Evolutionary conservation across 495 filamentous ascomycete species (phyloP).

Genomic region (Hypoxylon fuscum): DNA sequence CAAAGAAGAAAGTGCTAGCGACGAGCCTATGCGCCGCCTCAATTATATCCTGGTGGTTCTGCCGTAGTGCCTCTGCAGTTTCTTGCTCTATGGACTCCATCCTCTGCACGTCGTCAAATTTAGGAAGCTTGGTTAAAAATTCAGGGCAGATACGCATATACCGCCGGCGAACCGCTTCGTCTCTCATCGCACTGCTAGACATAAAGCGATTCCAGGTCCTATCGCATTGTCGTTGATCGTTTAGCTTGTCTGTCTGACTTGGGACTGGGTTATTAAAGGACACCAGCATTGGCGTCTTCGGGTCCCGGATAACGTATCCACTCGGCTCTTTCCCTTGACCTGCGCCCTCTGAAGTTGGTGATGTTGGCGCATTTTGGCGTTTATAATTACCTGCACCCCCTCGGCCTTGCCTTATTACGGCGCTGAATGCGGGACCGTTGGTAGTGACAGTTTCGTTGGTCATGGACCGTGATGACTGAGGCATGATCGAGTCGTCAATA

Average conservation of each 20-base stretch:
- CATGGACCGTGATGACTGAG: constrained; percentile 26
- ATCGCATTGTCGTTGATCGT: constrained; percentile 43
- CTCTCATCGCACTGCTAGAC: constrained; percentile 22
- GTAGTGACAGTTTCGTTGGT: constrained; percentile 39
- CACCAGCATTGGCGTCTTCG: constrained; percentile 37
- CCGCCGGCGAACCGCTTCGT: constrained; percentile 25
- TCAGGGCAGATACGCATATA: constrained; percentile 48
- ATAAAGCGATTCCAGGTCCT: constrained; percentile 46
- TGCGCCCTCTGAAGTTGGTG: constrained; percentile 2
- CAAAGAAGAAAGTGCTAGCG: constrained; percentile 52
- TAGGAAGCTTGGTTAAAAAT: constrained; percentile 39
- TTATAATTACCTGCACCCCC: constrained; percentile 43
- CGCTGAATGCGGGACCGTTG: constrained; percentile 8
- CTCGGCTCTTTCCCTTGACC: constrained; percentile 12
- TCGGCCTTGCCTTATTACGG: constrained; percentile 41
- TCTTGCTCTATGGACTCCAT: constrained; percentile 29
- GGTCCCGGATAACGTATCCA: constrained; percentile 41
- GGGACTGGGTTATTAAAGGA: constrained; percentile 43
- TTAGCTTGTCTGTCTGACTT: constrained; percentile 37
- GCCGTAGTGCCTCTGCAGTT: constrained; percentile 29
- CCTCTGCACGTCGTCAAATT: constrained; percentile 37
- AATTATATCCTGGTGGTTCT: constrained; percentile 33
- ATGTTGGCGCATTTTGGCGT: constrained; percentile 27
- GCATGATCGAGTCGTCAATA: constrained; percentile 21
- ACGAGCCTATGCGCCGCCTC: constrained; percentile 50